Evolutionary conservation across 2,329 filamentous ascomycete genomes (phyloP).

Genomic region (Aspergillus bombycis): DNA sequence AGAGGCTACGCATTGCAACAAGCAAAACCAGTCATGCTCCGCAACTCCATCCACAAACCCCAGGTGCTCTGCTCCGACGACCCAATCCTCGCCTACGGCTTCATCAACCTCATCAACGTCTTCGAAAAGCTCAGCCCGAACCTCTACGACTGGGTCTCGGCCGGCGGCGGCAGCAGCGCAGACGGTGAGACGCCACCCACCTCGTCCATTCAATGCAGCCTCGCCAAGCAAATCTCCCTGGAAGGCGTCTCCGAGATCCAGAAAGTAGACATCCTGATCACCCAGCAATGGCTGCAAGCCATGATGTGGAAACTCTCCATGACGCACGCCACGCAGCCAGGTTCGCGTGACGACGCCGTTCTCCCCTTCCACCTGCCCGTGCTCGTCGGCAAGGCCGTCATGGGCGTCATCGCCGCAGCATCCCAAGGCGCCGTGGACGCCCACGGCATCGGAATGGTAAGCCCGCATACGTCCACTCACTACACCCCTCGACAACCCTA

Average conservation of each 20-base stretch:
- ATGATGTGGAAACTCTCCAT: constrained; percentile 75
- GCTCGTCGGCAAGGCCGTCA: constrained; percentile 64
- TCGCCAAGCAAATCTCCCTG: constrained; percentile 58
- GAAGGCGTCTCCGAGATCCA: constrained; percentile 65
- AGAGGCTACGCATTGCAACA: constrained; percentile 74
- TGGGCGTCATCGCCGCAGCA: constrained; percentile 71
- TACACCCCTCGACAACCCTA: not conserved
- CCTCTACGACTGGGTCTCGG: constrained; percentile 44
- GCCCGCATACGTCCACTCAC: no score
- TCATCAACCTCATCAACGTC: constrained; percentile 44
- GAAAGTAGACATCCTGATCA: constrained; percentile 69
- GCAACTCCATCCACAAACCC: constrained; percentile 66
- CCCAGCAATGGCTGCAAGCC: constrained; percentile 71
- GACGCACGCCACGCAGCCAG: constrained; percentile 64
- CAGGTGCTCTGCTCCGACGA: constrained; percentile 64
- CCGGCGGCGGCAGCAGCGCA: constrained; percentile 32
- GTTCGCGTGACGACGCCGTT: constrained; percentile 57
- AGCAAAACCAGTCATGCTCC: constrained; percentile 69
- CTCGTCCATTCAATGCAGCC: constrained; percentile 55
- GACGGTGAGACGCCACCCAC: constrained; percentile 36
- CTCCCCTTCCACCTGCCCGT: constrained; percentile 68
- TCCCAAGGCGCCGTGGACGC: constrained; percentile 75
- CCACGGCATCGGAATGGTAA: constrained; percentile 73
- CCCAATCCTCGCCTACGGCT: constrained; percentile 44
- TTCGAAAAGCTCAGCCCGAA: constrained; percentile 43